Base-by-base conservation (phyloP, 495 filamentous ascomycete genomes). In the Clohesyomyces aquaticus region DNA sequence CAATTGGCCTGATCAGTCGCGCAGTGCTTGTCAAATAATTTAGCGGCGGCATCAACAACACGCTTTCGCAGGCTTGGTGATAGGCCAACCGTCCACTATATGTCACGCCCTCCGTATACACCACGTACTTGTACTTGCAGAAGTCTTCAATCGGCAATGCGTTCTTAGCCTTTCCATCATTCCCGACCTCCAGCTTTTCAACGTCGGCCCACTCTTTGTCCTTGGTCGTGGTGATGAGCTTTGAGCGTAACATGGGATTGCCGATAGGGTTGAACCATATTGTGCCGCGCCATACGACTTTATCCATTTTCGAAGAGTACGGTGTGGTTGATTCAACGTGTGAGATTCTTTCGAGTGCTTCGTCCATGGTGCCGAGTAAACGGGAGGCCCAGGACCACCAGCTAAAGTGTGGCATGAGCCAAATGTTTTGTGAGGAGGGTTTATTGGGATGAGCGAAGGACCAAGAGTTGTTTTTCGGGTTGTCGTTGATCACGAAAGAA, bases 371-470 rank as follows among this genome's bases (percentile, higher is more conserved):
- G 9, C 82, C 82, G 46, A 89, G 79, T 55, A 80, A 76, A 21
- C 83, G 77, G 32, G 87, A 79, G 0, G 84, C 78, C 86, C 87
- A 91, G 0, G 85, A 76, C 87, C 87, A 93, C 78, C 87, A 89
- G 60, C 83, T 82, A 71, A 91, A 92, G 76, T 91, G 87, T 0
- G 90, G 90, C 78, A 92, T 88, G 6, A 90, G 68, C 84, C 90
- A 92, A 50, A 78, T 73, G 10, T 78, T 74, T 0, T 73, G 63
- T 26, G 85, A 76, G n/a, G 59, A 53, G n/a, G 54, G 45, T 21
- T 68, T 63, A 26, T 62, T 62, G 4, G 59, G 59, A 55, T 81
- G 72, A 1, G 83, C 73, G 67, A 81, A 80, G 12, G 78, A 76
- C 83, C 84, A 87, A 18, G 81, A 77, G 29, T 75, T 65, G 2